Conservation (phyloP, 1,139 yeast genomes). For the Lodderomyces orthopsilosis region DNA sequence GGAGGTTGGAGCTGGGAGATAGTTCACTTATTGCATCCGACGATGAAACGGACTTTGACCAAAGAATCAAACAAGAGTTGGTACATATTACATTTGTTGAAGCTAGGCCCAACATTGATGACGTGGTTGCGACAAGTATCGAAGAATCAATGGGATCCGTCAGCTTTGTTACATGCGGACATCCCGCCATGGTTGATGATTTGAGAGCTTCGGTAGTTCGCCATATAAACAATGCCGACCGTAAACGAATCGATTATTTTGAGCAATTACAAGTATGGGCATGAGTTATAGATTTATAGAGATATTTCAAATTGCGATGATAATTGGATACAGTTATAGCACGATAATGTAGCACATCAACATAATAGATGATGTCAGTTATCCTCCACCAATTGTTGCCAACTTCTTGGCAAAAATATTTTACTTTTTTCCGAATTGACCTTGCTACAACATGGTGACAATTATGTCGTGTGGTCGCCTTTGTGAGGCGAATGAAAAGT, state of each 20-base stretch:
- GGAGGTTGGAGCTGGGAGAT: neutral
- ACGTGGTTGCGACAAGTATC: constrained; percentile 35
- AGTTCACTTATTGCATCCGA: neutral
- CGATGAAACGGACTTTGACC: neutral
- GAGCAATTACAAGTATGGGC: constrained; percentile 50
- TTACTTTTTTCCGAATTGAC: neutral
- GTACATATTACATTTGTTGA: constrained; percentile 36
- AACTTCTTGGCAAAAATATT: no score
- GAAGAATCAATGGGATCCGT: constrained; percentile 37
- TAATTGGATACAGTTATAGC: no score
- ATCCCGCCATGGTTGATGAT: constrained; percentile 50
- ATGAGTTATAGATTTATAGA: constrained; percentile 9
- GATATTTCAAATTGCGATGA: neutral
- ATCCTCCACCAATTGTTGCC: neutral
- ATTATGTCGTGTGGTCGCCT: neutral
- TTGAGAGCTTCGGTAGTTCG: constrained; percentile 33
- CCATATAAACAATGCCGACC: constrained; percentile 24
- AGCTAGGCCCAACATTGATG: constrained; percentile 45
- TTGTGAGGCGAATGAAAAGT: neutral
- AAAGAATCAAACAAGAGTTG: constrained; percentile 18
- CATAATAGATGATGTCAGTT: no score
- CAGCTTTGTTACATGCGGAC: constrained; percentile 49
- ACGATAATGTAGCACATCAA: no score
- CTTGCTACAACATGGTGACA: neutral
- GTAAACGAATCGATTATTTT: constrained; percentile 44